A percentile compares a stretch with the other conserved stretches of the same genome.
Evolutionary conservation across 129 eudicot species (phyloP).

Genomic region (Smallanthus sonchifolius): DNA sequence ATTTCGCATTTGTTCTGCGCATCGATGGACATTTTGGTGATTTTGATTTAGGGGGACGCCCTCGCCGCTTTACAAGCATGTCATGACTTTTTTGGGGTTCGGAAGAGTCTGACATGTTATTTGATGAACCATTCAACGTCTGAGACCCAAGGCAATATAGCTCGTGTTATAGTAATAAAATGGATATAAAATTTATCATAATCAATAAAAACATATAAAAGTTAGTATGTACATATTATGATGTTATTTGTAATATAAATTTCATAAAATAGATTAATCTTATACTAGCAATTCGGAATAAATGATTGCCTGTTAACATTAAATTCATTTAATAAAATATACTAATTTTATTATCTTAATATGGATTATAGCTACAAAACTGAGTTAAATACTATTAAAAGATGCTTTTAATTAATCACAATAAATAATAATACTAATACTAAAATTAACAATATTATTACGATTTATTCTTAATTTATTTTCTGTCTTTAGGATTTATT

Average conservation of each 20-base stretch:
- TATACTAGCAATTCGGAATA: background rate
- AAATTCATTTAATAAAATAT: background rate
- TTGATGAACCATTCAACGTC: background rate
- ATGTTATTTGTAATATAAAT: background rate
- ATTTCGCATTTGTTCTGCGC: background rate
- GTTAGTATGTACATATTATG: background rate
- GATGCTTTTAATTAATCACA: background rate
- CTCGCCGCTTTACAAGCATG: conserved; percentile 22
- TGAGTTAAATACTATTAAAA: background rate
- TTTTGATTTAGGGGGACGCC: conserved; percentile 21
- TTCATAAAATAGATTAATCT: background rate
- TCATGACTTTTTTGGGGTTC: background rate
- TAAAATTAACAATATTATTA: background rate
- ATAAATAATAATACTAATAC: background rate
- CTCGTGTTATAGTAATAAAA: background rate
- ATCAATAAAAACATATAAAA: background rate
- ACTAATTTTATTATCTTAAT: background rate
- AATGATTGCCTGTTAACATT: background rate
- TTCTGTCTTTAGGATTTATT: too few species aligned
- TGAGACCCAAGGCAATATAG: background rate
- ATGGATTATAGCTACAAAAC: background rate
- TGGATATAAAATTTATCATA: background rate
- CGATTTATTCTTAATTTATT: too few species aligned
- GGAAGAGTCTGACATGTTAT: background rate
- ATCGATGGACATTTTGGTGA: background rate